Base-by-base conservation (phyloP, 306 rosid species). In the Cotoneaster glaucophyllus region DNA sequence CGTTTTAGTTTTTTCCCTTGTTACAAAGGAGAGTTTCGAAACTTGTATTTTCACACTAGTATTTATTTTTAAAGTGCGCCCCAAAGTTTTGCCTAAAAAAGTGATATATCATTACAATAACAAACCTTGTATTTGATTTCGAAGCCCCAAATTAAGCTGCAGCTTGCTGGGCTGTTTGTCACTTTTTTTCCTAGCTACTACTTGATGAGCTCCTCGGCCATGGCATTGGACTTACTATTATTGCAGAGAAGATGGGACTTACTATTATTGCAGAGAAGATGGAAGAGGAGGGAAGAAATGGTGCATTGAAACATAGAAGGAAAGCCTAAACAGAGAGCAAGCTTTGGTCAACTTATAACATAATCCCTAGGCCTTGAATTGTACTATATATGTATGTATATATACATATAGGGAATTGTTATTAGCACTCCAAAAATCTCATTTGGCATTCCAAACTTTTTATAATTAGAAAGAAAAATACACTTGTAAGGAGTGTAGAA, bases 231-330 rank as follows among this genome's bases (percentile, higher is more conserved):
- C 7, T 29, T 17, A 39, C n/a, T 25, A 59, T n/a, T n/a, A n/a
- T n/a, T n/a, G n/a, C 57, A 73, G 25, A 73, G 26, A 73, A 58
- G 18, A 71, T 71, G 43, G 7, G n/a, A n/a, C n/a, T n/a, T n/a
- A n/a, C n/a, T n/a, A n/a, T 58, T 17, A 59, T 58, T 17, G 77
- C 57, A 73, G 25, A 73, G 26, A 73, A 58, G 18, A 71, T 71
- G 43, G 7, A 14, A 14, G 24, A 34, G 37, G 14, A 61, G 22
- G 28, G 43, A 43, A 37, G 25, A 61, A 74, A 61, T 26, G 77
- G 44, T 43, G 77, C 58, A 26, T 11, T 74, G 69, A 62, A 44
- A 61, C 69, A 74, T 26, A 69, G 45, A 56, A n/a, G 54, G 54
- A 61, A 26, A 9, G 70, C 37, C 28, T 48, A 65, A 65, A 32